Evolutionary conservation across 2,329 filamentous ascomycete species (phyloP).

Genomic region (Cytospora mali): DNA sequence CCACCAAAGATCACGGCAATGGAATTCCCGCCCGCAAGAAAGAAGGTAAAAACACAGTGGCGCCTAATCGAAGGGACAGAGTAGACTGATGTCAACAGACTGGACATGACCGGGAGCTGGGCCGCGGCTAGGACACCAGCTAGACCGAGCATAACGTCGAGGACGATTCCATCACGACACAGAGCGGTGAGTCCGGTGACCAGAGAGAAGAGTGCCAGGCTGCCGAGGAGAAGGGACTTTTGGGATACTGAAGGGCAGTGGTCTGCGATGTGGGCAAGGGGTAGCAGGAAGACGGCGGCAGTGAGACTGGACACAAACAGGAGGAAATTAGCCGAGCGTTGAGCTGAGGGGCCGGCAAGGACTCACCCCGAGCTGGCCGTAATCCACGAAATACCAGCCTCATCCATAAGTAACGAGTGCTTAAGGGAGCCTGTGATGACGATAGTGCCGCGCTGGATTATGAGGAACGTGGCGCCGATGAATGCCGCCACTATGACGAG

Average conservation of each 20-base stretch:
- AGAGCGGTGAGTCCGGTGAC: conserved; percentile 35
- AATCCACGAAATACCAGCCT: conserved; percentile 8
- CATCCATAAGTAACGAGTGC: conserved; percentile 11
- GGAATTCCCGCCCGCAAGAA: conserved; percentile 38
- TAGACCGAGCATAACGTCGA: conserved; percentile 37
- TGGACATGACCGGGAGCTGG: conserved; percentile 38
- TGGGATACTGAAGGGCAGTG: conserved; percentile 27
- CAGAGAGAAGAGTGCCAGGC: conserved; percentile 36
- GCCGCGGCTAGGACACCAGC: conserved; percentile 39
- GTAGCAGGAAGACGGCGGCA: conserved; percentile 9
- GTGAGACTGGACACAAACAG: background rate
- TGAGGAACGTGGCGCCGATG: conserved; percentile 4
- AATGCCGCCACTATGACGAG: conserved; percentile 8
- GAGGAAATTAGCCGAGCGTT: background rate
- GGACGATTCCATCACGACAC: conserved; percentile 34
- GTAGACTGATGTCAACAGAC: conserved; percentile 38
- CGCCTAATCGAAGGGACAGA: conserved; percentile 37
- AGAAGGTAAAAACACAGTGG: conserved; percentile 39
- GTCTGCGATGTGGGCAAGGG: conserved; percentile 4
- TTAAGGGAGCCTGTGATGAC: conserved; percentile 13
- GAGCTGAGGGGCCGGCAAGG: background rate
- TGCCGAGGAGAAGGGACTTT: conserved; percentile 37
- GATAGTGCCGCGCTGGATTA: conserved; percentile 7
- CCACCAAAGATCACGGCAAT: conserved; percentile 39
- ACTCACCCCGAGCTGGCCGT: conserved; percentile 9